Evolutionary conservation across 345 rosid genomes (phyloP), one percentile per base, ranked within the genome.

Genomic region (Draba incana): DNA sequence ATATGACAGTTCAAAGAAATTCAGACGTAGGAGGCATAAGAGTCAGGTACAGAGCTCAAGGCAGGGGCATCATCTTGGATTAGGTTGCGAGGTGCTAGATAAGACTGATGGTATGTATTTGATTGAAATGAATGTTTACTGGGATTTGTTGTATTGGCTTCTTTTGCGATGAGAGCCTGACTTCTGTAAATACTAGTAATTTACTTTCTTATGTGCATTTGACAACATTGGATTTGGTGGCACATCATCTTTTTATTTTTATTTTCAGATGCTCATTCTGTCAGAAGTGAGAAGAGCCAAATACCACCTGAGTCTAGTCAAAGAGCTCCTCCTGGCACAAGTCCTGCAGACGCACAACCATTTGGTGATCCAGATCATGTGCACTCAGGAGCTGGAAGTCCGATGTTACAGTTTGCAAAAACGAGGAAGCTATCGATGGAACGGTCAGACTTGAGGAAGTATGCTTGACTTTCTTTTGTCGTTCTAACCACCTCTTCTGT

Each of bases 381-480:
- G 62, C 98, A 88, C 57, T 77, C 92, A 27, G 74, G 67, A 62
- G 75, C 90, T 73, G 92, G 87, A 68, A 86, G 75, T 72, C 75
- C 94, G 20, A 76, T 89, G 86, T 75, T 95, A 69, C 97, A 89
- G 59, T 95, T 95, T 67, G 93, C 98, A 38, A 95, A 89, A 81
- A 84, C 98, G 7, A 89, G 98, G 81, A 95, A 92, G 78, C 79
- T 95, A 75, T 89, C 97, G 2, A 66, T 84, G 48, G 99, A 95
- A 76, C 89, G 89, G 49, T 78, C 97, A 45, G 99, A 95, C 38
- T 79, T 85, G 41, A 84, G 89, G 75, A 92, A 89, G 99, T 95
- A 85, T 57, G 94, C 68, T 59, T 37, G 43, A 49, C 24, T 35
- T 47, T 37, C 49, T 64, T 49, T 37, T 71, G 30, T 46, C 24